Base-by-base conservation (phyloP, 192 early-diverging fungal species). In the Umbelopsis isabellina region DNA sequence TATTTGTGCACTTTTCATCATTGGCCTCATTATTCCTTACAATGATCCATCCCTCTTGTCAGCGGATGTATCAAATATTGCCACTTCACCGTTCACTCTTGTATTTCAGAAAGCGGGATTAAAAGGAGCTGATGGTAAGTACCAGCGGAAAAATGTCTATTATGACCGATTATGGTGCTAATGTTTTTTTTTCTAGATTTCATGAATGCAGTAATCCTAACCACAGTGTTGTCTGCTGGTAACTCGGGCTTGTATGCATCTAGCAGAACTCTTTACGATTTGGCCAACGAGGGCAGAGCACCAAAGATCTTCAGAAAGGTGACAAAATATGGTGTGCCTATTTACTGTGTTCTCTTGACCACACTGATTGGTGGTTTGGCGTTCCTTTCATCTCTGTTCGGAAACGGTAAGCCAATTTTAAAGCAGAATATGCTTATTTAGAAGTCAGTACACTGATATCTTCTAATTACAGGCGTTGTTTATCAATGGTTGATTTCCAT, bases 211-310 rank as follows among this genome's bases (percentile, higher is more conserved):
- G 85, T 92, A 46, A 86, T 90, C 41, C 50, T 92, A 25, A 87
- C 87, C 48, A 86, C 91, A n/a, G 84, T 92, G 3, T 55, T 91
- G 27, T 91, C 90, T 0, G 91, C 92, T 22, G 84, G 86, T 64
- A 94, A 92, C 80, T 92, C 91, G 22, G 84, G 88, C 20, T 77
- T 94, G 37, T 94, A 90, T 77, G 89, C 89, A 13, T 85, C 82
- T 4, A 88, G 87, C 12, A 75, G 92, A 25, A 90, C 88, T 9
- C 67, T 94, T 16, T 85, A 83, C 71, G 81, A 83, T 73, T 69
- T 92, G 13, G 83, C 90, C 16, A 73, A 71, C 16, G 85, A 91
- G 66, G 85, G 88, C 52, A 82, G 88, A 64, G 92, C 90, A 3
- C 91, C 91, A 4, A 49, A 70, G 4, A 49, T 86, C 70, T 84